Conservation (phyloP, 192 early-diverging fungal genomes). For the Rhizoclosmatium sp. region DNA sequence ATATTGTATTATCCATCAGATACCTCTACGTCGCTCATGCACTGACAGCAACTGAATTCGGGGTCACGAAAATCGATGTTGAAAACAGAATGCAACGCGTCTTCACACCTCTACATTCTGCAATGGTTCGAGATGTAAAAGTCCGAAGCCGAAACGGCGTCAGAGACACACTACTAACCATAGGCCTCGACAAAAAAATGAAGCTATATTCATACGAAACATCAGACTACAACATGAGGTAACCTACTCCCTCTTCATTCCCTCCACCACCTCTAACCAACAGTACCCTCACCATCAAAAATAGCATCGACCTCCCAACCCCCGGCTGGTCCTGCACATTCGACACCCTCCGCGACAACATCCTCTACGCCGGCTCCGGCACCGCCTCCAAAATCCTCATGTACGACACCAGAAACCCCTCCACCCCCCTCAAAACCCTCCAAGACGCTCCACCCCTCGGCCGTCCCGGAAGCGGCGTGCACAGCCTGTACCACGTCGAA, state of each 20-base stretch:
- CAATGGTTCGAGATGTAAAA: slow-evolving; percentile 2
- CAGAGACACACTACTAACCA: neutral
- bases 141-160: neutral
- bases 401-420: neutral
- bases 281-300: too few species aligned
- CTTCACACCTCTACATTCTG: neutral
- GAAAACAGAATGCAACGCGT: neutral
- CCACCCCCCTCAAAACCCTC: neutral
- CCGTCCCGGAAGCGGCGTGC: neutral
- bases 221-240: neutral
- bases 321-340: neutral
- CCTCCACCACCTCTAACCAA: too few species aligned
- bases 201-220: slow-evolving; percentile 2
- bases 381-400: neutral
- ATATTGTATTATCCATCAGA: neutral
- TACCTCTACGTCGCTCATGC: neutral
- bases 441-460: neutral
- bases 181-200: neutral
- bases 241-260: neutral
- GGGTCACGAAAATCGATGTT: neutral
- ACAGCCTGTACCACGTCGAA: neutral
- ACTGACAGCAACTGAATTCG: neutral
- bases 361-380: neutral
- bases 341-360: neutral
- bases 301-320: slow-evolving; percentile 1